Base-by-base conservation (phyloP, 768 basidiomycete genomes). In the Panellus pusillus region DNA sequence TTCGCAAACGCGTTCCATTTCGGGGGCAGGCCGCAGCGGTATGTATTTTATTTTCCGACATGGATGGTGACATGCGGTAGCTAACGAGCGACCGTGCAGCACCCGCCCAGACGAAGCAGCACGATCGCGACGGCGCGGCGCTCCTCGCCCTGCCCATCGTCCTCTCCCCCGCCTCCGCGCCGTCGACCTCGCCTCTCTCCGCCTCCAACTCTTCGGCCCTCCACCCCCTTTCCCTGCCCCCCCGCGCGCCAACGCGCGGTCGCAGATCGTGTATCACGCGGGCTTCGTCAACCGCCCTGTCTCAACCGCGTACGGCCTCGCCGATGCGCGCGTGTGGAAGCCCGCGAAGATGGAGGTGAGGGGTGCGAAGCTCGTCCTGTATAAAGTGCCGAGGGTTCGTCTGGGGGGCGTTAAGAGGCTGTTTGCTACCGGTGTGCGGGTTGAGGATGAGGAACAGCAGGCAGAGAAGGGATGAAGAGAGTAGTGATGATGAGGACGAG, bases 321-420 rank as follows among this genome's bases (percentile, higher is more conserved):
- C n/a, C n/a, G n/a, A n/a, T n/a, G n/a, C n/a, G n/a, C n/a, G n/a
- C n/a, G n/a, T n/a, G n/a, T n/a, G n/a, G n/a, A n/a, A n/a, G n/a
- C n/a, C n/a, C n/a, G n/a, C n/a, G n/a, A n/a, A n/a, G n/a, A n/a
- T n/a, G n/a, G n/a, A n/a, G n/a, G n/a, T n/a, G n/a, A n/a, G n/a
- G n/a, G n/a, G 92, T 6, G 82, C 87, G 12, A 94, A 94, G 67
- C 62, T 95, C 45, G 87, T 89, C 67, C 89, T 94, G 63, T 93
- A 89, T 67, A 95, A 94, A 63, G 83, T 90, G 0, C 90, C 92
- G 0, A 74, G 78, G 27, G 92, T 94, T 59, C 74, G 84, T 52
- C 72, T 69, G 19, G 70, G 74, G 2, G 86, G 76, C 0, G 76
- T 93, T 48, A 89, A 85, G 65, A 84, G 87, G 9, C 70, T 93